phyloP scores from a whole-genome alignment of 2,329 filamentous ascomycete species.

The Microdochium paspali region DNA sequence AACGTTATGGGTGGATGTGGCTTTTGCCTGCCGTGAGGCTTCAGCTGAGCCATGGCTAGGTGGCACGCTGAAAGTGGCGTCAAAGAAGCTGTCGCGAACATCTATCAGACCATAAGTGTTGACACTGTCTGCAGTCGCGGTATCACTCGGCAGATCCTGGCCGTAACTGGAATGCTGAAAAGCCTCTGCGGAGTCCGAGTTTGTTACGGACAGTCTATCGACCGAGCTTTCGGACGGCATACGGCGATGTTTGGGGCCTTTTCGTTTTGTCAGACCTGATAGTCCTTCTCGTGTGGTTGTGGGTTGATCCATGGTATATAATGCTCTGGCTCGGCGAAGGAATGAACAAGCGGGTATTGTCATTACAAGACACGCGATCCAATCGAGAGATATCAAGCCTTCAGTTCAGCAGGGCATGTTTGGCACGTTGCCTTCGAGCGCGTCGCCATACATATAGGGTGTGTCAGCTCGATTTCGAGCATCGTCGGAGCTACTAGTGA shows the following conservation, averaged over 20 bases:
- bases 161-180: background rate
- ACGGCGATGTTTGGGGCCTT: constrained; percentile 7
- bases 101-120: constrained; percentile 33
- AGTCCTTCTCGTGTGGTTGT: constrained; percentile 2
- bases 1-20: constrained; percentile 36
- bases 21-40: constrained; percentile 28
- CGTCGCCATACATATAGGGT: too few relatives aligned
- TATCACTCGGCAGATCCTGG: constrained; percentile 5
- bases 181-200: background rate
- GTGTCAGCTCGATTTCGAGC: too few relatives aligned
- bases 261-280: constrained; percentile 12
- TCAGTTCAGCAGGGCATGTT: too few relatives aligned
- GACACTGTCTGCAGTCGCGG: constrained; percentile 15
- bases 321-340: background rate
- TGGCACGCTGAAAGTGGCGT: constrained; percentile 35
- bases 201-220: constrained; percentile 18
- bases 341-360: too few relatives aligned
- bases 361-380: too few relatives aligned
- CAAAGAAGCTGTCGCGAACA: constrained; percentile 36
- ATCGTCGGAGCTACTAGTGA: too few relatives aligned
- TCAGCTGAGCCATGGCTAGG: constrained; percentile 25
- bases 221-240: constrained; percentile 15
- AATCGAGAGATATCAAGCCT: too few relatives aligned
- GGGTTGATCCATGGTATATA: background rate
- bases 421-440: too few relatives aligned